Base-by-base conservation (phyloP, 2,329 filamentous ascomycete species). In the Pezicula rhizophila region DNA sequence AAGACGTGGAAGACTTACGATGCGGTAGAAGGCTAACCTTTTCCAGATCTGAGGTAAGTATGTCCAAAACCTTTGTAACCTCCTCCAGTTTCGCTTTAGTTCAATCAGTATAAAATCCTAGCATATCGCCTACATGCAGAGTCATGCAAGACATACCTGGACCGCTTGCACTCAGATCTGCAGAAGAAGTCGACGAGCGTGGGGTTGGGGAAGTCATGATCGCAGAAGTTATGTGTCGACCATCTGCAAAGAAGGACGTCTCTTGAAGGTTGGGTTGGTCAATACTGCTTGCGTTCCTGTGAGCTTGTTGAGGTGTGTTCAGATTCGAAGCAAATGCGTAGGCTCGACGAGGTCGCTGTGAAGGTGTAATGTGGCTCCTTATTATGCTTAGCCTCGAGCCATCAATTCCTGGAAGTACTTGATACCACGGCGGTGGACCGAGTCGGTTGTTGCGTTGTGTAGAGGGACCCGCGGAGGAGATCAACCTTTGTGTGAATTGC, bases 21-120 rank as follows among this genome's bases (percentile, higher is more conserved):
- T 80, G 68, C 45, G 80, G 68, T 5, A 75, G 69, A 37, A 91
- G 74, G 20, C 70, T 75, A 43, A 74, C 71, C n/a, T 77, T 72
- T 45, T 77, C 66, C 1, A 89, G 68, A 62, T 92, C 86, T 45
- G 75, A 64, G 6, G 74, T 71, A 37, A 95, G 73, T 39, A 75
- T 75, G 37, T 75, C 68, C 55, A 93, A 69, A 14, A 93, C 69
- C 46, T 74, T 71, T 14, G 75, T 80, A 37, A 92, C 85, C 47
- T 87, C 79, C 50, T 79, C 72, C 49, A 85, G 74, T 69, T 91
- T 90, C 51, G 73, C 78, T 89, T 60, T 18, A 26, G 25, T 42
- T 23, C 12, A 40, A 23, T 40, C 11, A 40, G 38, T 17, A 17
- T 40, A 20, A 10, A 31, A 10, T 31, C 28, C 28, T 31, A 12